Percentiles rank a stretch among this genome's conserved stretches.
phyloP scores from a whole-genome alignment of 306 rosid genomes.

The Sicyos edulis region DNA sequence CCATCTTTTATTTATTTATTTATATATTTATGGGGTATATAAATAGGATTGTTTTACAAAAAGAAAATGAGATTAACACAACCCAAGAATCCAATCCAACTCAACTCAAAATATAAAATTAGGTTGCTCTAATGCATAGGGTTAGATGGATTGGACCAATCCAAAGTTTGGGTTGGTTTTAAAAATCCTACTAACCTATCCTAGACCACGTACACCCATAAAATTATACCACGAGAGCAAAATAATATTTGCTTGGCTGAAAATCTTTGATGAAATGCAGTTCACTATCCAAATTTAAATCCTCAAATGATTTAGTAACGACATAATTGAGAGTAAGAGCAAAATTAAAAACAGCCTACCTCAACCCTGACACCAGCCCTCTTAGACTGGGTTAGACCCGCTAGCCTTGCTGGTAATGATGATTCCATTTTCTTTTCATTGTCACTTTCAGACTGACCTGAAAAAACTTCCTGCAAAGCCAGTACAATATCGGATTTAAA shows the following conservation, averaged over 20 bases:
- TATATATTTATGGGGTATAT: no score
- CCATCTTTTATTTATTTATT: no score
- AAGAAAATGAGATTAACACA: no score
- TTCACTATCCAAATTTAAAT: not conserved
- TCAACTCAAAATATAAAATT: no score
- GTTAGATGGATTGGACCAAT: no score
- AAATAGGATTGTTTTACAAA: no score
- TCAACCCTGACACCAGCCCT: constrained; percentile 49
- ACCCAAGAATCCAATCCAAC: no score
- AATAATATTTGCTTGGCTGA: not conserved
- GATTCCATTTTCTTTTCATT: constrained; percentile 39
- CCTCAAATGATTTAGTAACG: not conserved
- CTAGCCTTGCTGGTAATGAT: constrained; percentile 23
- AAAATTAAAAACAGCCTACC: constrained; percentile 41
- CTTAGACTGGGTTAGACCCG: constrained; percentile 35
- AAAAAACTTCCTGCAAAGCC: constrained; percentile 40
- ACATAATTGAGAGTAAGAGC: not conserved
- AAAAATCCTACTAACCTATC: no score
- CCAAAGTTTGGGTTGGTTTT: no score
- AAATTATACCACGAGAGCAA: no score
- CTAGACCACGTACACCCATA: no score
- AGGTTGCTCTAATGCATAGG: no score
- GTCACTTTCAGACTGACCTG: constrained; percentile 40
- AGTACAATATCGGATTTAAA: constrained; percentile 17
- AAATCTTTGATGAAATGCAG: not conserved